Evolutionary conservation across 306 rosid genomes (phyloP).

Genomic region (Begonia loranthoides): DNA sequence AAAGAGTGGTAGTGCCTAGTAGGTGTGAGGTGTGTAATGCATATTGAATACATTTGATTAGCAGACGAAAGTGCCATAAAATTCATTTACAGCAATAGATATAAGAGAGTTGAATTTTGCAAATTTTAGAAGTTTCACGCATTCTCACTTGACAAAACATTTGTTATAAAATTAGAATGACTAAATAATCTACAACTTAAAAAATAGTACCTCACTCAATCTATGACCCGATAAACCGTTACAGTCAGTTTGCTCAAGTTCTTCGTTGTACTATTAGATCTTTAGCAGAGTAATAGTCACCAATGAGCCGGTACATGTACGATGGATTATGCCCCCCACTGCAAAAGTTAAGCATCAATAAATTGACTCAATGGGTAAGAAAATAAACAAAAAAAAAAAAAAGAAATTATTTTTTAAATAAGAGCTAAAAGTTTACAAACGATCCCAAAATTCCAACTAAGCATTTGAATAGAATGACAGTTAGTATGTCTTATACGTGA

Average conservation of each 20-base stretch:
- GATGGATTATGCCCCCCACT: constrained; percentile 98
- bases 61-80: too few species aligned
- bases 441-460: too few species aligned
- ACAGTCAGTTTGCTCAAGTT: constrained; percentile 33
- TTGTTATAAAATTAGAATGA: neutral
- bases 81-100: neutral
- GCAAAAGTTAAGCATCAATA: constrained; percentile 19
- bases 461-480: too few species aligned
- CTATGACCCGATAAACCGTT: constrained; percentile 19
- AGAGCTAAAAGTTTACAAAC: too few species aligned
- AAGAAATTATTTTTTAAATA: neutral
- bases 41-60: too few species aligned
- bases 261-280: constrained; percentile 76
- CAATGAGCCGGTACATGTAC: constrained; percentile 90
- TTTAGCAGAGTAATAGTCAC: constrained; percentile 91
- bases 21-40: too few species aligned
- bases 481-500: too few species aligned
- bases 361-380: constrained; percentile 6
- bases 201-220: constrained; percentile 15
- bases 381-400: neutral
- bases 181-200: neutral
- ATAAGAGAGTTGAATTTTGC: neutral
- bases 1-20: too few species aligned
- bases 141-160: neutral
- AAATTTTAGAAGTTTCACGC: too few species aligned